Evolutionary conservation across 345 rosid species (phyloP), one percentile per base, ranked within the genome.

Genomic region (Aegle marmelos): DNA sequence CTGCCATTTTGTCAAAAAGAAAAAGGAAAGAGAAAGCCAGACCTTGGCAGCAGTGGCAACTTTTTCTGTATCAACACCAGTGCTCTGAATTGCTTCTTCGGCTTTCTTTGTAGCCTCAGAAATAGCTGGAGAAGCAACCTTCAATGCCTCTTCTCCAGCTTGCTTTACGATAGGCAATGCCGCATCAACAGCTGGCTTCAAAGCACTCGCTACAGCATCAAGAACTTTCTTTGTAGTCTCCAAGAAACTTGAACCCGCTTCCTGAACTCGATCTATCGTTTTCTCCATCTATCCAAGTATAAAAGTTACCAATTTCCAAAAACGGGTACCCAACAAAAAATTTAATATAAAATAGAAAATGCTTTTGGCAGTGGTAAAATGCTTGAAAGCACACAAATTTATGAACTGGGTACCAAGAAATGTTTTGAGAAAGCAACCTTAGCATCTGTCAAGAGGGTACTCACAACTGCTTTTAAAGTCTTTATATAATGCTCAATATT

Each of bases 81-180:
- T 72, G 87, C 89, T 85, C 80, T 93, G 92, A 88, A 95, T 85
- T 60, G 93, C 97, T 80, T 95, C 98, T 82, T 90, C 93, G 36
- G 96, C 98, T 85, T 90, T 92, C 91, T 86, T 95, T 2, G 98
- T 84, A 60, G 89, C 96, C 84, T 92, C 99, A 1, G 98, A 92
- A 78, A 93, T 77, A 5, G 86, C 93, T 19, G 98, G 99, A 84
- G 99, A 92, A 37, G 99, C 97, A 64, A 85, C 73, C 84, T 91
- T 91, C 57, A 95, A n/a, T 1, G 92, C 97, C 77, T 93, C 82
- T 70, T 93, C 92, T 80, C 96, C 96, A 28, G 93, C 98, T 83
- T 90, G 90, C 83, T 91, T 89, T 10, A 86, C 76, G 25, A 92
- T 73, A 0, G 99, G 99, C 79, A 88, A 69, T 31, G 94, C 96